phyloP scores from a whole-genome alignment of 2,329 filamentous ascomycete species.

The Hypoxylon rubiginosum region DNA sequence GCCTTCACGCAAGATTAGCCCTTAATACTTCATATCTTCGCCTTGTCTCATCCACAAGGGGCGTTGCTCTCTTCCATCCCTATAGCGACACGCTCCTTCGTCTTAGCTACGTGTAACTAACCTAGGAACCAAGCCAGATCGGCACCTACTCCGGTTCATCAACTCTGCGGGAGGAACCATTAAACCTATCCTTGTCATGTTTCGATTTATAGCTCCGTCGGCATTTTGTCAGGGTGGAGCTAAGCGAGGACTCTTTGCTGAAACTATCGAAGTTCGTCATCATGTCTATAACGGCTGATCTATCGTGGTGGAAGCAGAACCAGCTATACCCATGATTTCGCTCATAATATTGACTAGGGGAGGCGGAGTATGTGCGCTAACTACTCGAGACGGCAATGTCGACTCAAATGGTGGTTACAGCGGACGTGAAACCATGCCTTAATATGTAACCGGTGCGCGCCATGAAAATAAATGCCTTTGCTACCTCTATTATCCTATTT shows the following conservation, averaged over 20 bases:
- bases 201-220: slow-evolving; percentile 7
- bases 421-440: too few relatives aligned
- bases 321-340: neutral
- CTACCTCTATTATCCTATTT: neutral
- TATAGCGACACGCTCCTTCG: neutral
- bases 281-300: neutral
- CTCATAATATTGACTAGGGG: neutral
- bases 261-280: neutral
- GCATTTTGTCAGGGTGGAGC: neutral
- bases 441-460: neutral
- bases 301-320: neutral
- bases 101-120: neutral
- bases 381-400: neutral
- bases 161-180: slow-evolving; percentile 8
- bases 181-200: slow-evolving; percentile 6
- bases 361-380: neutral
- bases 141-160: neutral
- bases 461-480: neutral
- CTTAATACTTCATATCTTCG: slow-evolving; percentile 6
- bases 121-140: neutral
- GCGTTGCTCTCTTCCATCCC: neutral
- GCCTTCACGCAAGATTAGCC: slow-evolving; percentile 9
- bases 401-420: neutral
- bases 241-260: neutral
- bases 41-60: slow-evolving; percentile 21